Evolutionary conservation across 2,329 filamentous ascomycete genomes (phyloP), one percentile per base, ranked within the genome.

Genomic region (Huntiella omanensis): DNA sequence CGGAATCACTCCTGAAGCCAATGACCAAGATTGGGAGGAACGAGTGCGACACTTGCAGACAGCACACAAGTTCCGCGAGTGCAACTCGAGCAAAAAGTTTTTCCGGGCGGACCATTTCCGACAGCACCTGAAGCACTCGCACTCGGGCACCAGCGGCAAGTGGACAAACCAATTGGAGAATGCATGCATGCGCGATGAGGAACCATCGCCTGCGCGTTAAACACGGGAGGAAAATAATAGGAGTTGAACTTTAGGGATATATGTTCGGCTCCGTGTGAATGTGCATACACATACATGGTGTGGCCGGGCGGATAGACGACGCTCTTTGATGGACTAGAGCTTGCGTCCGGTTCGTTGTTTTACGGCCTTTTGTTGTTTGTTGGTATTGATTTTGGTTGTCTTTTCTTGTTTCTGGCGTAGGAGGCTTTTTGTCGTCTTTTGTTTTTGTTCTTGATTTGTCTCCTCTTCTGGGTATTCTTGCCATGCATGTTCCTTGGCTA

Each of bases 131-230:
- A 98, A 96, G 68, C 91, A 98, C 61, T 95, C 86, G 60, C 91
- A 96, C 63, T 84, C 83, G 34, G 91, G 91, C 33, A 88, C 85
- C 1, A 95, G 86, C 61, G 91, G 91, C 32, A 96, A 96, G 62
- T 98, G 91, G 91, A 98, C 91, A 10, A 96, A 96, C 62, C 87
- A 94, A 71, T 69, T 98, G 33, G 91, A 98, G 60, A 92, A 85
- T 58, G 85, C 87, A 4, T 98, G 91, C 64, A 93, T 96, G 84
- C 77, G 87, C 60, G 87, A 80, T 46, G 71, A 93, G 58, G 86
- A 94, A 46, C 69, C 75, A 28, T 70, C 62, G 34, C 60, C 22
- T 28, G 22, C 22, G 22, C 22, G 22, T 28, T 28, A 28, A 28
- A 28, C 22, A 28, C 22, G 61, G 37, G 56, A 39, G 40, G 43